Evolutionary conservation across 768 basidiomycete genomes (phyloP).

Genomic region (Hygrophoropsis aurantiaca): DNA sequence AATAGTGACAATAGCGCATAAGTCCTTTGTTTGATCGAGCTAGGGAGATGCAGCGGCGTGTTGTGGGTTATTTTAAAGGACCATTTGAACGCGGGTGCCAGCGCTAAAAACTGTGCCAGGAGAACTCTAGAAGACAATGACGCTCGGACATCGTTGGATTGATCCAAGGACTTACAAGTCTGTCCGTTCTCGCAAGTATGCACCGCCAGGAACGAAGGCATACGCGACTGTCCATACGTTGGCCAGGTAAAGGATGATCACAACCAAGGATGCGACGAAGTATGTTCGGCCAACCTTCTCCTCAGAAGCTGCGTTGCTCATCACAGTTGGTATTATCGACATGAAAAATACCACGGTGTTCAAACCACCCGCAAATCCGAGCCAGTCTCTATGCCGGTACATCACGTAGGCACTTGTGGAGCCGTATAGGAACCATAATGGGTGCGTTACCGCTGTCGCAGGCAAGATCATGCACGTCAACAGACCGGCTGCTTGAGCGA

Average conservation of each 20-base stretch:
- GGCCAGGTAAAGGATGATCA: conserved; percentile 62
- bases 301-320: conserved; percentile 45
- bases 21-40: conserved; percentile 25
- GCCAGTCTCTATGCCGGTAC: conserved; percentile 64
- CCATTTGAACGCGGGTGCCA: conserved; percentile 50
- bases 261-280: conserved; percentile 57
- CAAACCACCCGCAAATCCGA: conserved; percentile 69
- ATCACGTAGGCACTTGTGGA: conserved; percentile 51
- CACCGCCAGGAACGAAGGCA: conserved; percentile 84
- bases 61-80: conserved; percentile 14
- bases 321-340: conserved; percentile 56
- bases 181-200: conserved; percentile 73
- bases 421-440: conserved; percentile 56
- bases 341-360: conserved; percentile 61
- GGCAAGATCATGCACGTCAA: conserved; percentile 37
- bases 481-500: conserved; percentile 60
- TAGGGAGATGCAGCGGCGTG: conserved; percentile 12
- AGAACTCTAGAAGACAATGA: conserved; percentile 43
- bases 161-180: conserved; percentile 51
- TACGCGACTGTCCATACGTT: conserved; percentile 87
- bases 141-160: neutral
- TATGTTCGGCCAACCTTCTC: conserved; percentile 48
- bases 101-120: conserved; percentile 47
- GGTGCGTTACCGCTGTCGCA: conserved; percentile 38
- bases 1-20: conserved; percentile 38